A percentile compares a stretch with the other conserved stretches of the same genome.
phyloP scores from a whole-genome alignment of 169 alveolate species.

The Pseudocohnilembus persalinus region DNA sequence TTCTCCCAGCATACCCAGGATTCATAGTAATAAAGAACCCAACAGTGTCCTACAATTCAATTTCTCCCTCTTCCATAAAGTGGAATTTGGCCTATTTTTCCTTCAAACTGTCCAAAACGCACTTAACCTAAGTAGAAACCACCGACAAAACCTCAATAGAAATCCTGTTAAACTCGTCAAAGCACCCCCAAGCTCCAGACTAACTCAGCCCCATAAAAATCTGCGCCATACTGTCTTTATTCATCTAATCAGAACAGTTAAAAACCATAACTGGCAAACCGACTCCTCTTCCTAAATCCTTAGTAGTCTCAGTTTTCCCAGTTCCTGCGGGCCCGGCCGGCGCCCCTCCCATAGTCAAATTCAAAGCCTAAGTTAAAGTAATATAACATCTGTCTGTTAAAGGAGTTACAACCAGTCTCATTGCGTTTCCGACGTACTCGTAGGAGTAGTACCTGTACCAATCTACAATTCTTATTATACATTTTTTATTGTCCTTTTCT shows the following conservation, averaged over 20 bases:
- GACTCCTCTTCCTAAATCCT: constrained; percentile 87
- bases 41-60: constrained; percentile 72
- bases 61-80: constrained; percentile 86
- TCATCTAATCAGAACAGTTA: constrained; percentile 88
- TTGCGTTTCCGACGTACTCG: constrained; percentile 96
- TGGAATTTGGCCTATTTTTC: constrained; percentile 68
- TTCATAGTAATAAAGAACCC: constrained; percentile 96
- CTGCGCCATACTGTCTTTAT: constrained; percentile 93
- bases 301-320: constrained; percentile 83
- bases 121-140: constrained; percentile 94
- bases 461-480: constrained; percentile 92
- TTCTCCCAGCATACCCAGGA: constrained; percentile 99
- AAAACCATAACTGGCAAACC: constrained; percentile 86
- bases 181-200: constrained; percentile 99
- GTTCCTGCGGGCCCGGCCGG: constrained; percentile 97
- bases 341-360: constrained; percentile 93
- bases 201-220: constrained; percentile 95
- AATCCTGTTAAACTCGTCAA: constrained; percentile 98
- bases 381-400: constrained; percentile 96
- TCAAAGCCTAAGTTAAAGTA: constrained; percentile 94
- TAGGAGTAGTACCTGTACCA: constrained; percentile 91
- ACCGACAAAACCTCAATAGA: constrained; percentile 96
- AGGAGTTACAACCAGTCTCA: constrained; percentile 95
- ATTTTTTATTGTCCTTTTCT: constrained; percentile 78
- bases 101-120: constrained; percentile 92